Evolutionary conservation across 176 grass and related monocot genomes (phyloP).

Genomic region (Tuctoria greenei): DNA sequence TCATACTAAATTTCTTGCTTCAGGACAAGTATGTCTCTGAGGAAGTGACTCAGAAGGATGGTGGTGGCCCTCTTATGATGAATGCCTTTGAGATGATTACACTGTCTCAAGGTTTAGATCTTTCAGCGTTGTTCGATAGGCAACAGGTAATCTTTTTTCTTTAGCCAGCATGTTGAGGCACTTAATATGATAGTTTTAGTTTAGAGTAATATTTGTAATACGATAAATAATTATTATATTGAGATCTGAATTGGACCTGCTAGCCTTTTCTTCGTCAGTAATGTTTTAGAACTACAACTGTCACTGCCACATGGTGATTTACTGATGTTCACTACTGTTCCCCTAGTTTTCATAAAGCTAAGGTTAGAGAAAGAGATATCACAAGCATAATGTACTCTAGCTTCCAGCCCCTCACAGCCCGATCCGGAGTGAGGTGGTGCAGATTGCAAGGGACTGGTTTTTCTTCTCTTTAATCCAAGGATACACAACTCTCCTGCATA

Average conservation of each 20-base stretch:
- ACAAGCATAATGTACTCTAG: too few relatives aligned
- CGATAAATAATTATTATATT: not conserved
- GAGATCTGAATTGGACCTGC: not conserved
- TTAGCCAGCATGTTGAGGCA: not conserved
- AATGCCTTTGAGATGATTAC: constrained; percentile 99
- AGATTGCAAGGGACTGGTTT: too few relatives aligned
- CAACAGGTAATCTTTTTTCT: constrained; percentile 61
- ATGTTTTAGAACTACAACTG: not conserved
- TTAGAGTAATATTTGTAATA: not conserved
- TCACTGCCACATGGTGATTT: not conserved
- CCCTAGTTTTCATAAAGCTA: not conserved
- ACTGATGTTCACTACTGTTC: not conserved
- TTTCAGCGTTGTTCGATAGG: constrained; percentile 93
- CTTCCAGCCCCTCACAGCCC: too few relatives aligned
- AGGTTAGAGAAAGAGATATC: not conserved
- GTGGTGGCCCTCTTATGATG: constrained; percentile 83
- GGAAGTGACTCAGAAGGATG: constrained; percentile 55
- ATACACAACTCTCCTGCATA: too few relatives aligned
- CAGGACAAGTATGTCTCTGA: constrained; percentile 91
- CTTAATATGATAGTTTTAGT: constrained; percentile 5
- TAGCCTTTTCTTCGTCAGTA: not conserved
- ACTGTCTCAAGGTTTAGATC: constrained; percentile 89
- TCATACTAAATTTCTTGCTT: constrained; percentile 35
- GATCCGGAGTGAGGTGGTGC: too few relatives aligned
- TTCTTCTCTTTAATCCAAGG: too few relatives aligned